These are phyloP conservation scores for Micractinium conductrix DNA, from an alignment of 139 green algal genomes.

Conservation along the genomic window DNA sequence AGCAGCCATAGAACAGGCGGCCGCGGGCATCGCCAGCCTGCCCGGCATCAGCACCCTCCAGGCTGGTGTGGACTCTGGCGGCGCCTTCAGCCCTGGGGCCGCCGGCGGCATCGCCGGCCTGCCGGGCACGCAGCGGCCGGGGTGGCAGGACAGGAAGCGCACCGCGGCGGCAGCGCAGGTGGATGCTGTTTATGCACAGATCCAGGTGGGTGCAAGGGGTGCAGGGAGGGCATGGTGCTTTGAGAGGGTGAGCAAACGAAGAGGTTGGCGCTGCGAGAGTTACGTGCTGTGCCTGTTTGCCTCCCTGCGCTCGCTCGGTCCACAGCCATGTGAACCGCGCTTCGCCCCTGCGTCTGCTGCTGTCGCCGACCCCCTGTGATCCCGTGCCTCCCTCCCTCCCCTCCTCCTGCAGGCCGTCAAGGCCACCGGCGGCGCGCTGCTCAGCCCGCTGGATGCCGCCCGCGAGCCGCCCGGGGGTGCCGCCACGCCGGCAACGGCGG, in stretches of 20 bases:
- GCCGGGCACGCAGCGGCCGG: not conserved
- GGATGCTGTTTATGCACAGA: not conserved
- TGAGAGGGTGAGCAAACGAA: too few species aligned
- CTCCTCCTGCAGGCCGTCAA: slow-evolving; percentile 9
- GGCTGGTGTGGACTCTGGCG: not conserved
- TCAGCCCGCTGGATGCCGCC: slow-evolving; percentile 22
- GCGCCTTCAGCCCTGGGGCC: not conserved
- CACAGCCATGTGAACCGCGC: too few species aligned
- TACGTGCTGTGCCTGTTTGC: too few species aligned
- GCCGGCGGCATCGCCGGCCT: not conserved
- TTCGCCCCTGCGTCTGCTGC: not conserved
- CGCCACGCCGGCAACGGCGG: not conserved
- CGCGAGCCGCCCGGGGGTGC: not conserved
- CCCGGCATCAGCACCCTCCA: slow-evolving; percentile 24
- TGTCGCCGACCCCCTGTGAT: not conserved
- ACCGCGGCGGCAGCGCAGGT: not conserved
- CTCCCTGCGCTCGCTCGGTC: too few species aligned
- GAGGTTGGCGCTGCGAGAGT: too few species aligned
- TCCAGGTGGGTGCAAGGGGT: not conserved
- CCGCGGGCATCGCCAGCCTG: not conserved
- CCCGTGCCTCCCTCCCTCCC: not conserved
- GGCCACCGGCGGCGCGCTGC: not conserved
- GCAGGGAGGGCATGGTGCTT: not conserved
- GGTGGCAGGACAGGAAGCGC: not conserved
- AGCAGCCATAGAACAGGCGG: not conserved